phyloP scores from a whole-genome alignment of 352 stramenopile genomes.

The Phytophthora syringae region DNA sequence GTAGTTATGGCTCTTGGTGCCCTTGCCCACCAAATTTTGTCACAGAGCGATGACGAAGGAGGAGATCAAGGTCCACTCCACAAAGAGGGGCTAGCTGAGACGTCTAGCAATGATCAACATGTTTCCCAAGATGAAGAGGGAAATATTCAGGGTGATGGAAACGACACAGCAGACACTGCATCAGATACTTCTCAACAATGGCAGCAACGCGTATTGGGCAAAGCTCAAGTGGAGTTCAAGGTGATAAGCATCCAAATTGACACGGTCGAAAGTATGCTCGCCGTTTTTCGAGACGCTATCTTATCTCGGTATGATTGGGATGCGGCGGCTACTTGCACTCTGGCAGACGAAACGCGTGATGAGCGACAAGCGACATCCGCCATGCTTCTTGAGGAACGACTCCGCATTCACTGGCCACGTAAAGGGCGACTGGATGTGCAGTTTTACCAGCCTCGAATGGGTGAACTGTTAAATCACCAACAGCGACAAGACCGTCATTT shows the following conservation, averaged over 20 bases:
- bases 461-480: conserved; percentile 82
- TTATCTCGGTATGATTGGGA: conserved; percentile 52
- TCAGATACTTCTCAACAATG: background rate
- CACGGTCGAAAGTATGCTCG: conserved; percentile 34
- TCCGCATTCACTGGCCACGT: conserved; percentile 90
- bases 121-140: background rate
- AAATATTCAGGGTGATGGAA: background rate
- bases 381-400: conserved; percentile 78
- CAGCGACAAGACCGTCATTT: conserved; percentile 79
- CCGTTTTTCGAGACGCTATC: conserved; percentile 47
- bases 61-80: background rate
- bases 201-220: conserved; percentile 25
- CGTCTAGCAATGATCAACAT: conserved; percentile 7
- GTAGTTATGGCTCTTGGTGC: conserved; percentile 23
- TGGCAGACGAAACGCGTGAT: conserved; percentile 35
- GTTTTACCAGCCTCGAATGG: conserved; percentile 83
- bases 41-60: conserved; percentile 25
- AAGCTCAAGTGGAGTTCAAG: conserved; percentile 44
- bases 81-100: background rate
- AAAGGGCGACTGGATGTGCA: conserved; percentile 86
- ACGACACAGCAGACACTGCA: background rate
- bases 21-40: conserved; percentile 46
- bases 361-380: conserved; percentile 47
- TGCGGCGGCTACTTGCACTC: conserved; percentile 22
- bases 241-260: conserved; percentile 35